Conservation (phyloP, 257 asterid species). For the Forsythia viridissima region DNA sequence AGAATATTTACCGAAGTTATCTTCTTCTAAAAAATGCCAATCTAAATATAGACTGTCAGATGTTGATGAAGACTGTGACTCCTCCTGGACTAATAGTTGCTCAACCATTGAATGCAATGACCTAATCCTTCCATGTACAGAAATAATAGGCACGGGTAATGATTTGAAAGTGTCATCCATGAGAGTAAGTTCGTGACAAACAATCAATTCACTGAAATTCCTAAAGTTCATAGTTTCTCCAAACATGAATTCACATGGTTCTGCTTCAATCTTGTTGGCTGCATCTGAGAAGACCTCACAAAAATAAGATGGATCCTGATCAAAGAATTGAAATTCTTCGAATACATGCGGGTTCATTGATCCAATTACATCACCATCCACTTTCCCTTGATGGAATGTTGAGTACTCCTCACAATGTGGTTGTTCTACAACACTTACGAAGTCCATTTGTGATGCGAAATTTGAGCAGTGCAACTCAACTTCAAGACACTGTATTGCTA, state of each 20-base stretch:
- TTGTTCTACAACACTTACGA: constrained; percentile 45
- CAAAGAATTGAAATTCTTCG: constrained; percentile 62
- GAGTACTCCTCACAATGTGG: constrained; percentile 38
- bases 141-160: constrained; percentile 75
- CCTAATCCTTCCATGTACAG: constrained; percentile 38
- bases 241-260: constrained; percentile 63
- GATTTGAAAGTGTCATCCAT: constrained; percentile 73
- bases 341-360: constrained; percentile 38
- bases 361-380: constrained; percentile 34
- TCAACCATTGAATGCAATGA: constrained; percentile 50
- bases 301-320: constrained; percentile 44
- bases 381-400: constrained; percentile 26
- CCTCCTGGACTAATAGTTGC: constrained; percentile 52
- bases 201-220: constrained; percentile 62
- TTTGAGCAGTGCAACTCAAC: constrained; percentile 33
- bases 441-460: constrained; percentile 37
- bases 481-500: constrained; percentile 31
- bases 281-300: constrained; percentile 44
- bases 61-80: constrained; percentile 61
- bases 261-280: constrained; percentile 45
- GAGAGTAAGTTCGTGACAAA: constrained; percentile 79
- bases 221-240: constrained; percentile 63
- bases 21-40: constrained; percentile 78
- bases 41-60: constrained; percentile 87
- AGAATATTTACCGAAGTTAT: constrained; percentile 40